Base-by-base conservation (phyloP, 805 yeast species). In the Tetrapisispora phaffii region DNA sequence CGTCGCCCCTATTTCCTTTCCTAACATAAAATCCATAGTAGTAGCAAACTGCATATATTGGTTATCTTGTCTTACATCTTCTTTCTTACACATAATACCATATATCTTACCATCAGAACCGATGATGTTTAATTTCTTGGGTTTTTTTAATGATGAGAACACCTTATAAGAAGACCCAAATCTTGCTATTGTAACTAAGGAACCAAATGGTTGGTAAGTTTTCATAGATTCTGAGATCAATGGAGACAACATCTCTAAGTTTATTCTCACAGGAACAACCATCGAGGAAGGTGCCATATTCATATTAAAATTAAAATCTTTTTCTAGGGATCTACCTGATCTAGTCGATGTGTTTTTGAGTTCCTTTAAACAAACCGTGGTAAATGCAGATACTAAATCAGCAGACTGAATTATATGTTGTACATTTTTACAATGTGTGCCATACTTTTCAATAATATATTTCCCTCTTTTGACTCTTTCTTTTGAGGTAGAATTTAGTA, bases 1-100 rank as follows among this genome's bases (percentile, higher is more conserved):
- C 41, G 82, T 75, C 0, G 97, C 80, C 40, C 82, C 95, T 13
- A 74, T 72, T 55, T 83, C 84, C 17, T 74, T 72, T 19, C 69
- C 64, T 45, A 93, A 68, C 26, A 93, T 60, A 52, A 85, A 76
- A 58, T 89, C 89, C 62, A 93, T 79, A 63, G 88, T 82, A 1
- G 86, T 78, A 0, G 97, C 86, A 54, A 93, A 82, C 54, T 94
- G 73, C 84, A 88, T 84, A 43, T 90, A 77, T 54, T 95, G 84
- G 4, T 96, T 93, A 68, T 94, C 99, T 58, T 94, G 94, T 51
- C 97, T 69, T 17, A 94, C 80, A 66, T 93, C 98, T 63, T 93
- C 99, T 50, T 79, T 75, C 58, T 93, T 93, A 54, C 95, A 81
- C 66, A 93, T 72, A 15, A 93, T 72, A 17, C 82, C 75, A 59